Percentiles rank a stretch among this genome's conserved stretches.
phyloP scores from a whole-genome alignment of 257 asterid species.

The Ajuga chamaepitys region DNA sequence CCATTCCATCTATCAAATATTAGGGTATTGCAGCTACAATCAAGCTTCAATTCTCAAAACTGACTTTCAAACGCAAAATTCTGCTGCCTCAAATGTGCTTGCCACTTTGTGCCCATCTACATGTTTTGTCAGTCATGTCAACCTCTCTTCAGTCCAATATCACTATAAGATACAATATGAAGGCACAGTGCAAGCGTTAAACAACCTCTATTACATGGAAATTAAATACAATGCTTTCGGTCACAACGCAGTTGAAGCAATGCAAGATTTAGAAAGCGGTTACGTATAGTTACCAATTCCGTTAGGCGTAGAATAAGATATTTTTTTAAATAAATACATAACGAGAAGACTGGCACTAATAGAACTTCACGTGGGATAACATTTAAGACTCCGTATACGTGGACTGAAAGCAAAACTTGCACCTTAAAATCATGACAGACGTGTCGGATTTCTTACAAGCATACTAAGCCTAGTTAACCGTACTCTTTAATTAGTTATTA shows the following conservation, averaged over 20 bases:
- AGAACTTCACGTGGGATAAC: neutral
- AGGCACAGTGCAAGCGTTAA: neutral
- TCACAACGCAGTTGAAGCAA: neutral
- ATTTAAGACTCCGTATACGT: neutral
- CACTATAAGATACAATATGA: neutral
- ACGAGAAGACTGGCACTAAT: neutral
- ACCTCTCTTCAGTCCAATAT: neutral
- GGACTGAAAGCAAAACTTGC: neutral
- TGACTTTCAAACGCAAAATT: neutral
- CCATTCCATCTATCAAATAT: neutral
- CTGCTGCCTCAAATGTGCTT: neutral
- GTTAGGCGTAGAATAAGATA: too few relatives aligned
- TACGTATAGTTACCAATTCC: neutral
- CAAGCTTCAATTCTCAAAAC: neutral
- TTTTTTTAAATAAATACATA: neutral
- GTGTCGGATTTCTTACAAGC: neutral
- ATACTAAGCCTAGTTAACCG: neutral
- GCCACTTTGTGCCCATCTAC: neutral
- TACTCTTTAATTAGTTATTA: neutral
- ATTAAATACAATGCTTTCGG: neutral
- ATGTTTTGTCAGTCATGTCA: neutral
- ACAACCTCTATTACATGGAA: neutral
- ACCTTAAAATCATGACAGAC: neutral
- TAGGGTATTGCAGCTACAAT: neutral
- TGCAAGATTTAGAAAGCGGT: neutral